These are phyloP conservation scores for Mucor velutinosus DNA, from an alignment of 371 early-diverging fungal genomes.

Conservation along the genomic window DNA sequence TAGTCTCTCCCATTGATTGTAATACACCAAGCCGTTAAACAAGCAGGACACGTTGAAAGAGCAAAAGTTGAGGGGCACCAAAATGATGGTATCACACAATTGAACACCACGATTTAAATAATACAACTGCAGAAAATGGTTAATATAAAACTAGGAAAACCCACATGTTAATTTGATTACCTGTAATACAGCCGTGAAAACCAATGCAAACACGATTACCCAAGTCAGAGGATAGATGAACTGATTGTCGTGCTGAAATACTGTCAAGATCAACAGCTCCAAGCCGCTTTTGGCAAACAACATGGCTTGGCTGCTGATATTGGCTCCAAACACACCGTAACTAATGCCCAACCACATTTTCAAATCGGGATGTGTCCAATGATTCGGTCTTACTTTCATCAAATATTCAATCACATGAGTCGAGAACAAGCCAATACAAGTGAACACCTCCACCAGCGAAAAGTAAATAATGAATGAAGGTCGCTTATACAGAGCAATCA, in stretches of 20 bases:
- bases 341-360: constrained; percentile 52
- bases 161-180: constrained; percentile 32
- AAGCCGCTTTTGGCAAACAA: constrained; percentile 84
- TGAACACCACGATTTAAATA: constrained; percentile 77
- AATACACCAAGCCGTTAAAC: constrained; percentile 81
- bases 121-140: constrained; percentile 59
- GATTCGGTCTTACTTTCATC: constrained; percentile 23
- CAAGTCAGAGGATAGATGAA: constrained; percentile 76
- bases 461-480: constrained; percentile 77
- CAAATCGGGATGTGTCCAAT: constrained; percentile 30
- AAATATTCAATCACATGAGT: constrained; percentile 56
- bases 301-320: constrained; percentile 79
- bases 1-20: constrained; percentile 74
- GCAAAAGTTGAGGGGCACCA: constrained; percentile 79
- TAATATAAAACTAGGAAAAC: not conserved
- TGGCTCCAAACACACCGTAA: constrained; percentile 76
- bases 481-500: constrained; percentile 73
- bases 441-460: constrained; percentile 56
- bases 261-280: constrained; percentile 70
- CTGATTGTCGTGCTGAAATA: constrained; percentile 69
- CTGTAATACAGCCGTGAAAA: constrained; percentile 70
- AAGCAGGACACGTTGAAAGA: constrained; percentile 79
- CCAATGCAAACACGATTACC: constrained; percentile 68
- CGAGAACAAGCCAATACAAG: constrained; percentile 51
- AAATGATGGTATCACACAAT: constrained; percentile 77